Conservation (phyloP, 2,329 filamentous ascomycete genomes). For the Ophiosphaerella herpotricha region DNA sequence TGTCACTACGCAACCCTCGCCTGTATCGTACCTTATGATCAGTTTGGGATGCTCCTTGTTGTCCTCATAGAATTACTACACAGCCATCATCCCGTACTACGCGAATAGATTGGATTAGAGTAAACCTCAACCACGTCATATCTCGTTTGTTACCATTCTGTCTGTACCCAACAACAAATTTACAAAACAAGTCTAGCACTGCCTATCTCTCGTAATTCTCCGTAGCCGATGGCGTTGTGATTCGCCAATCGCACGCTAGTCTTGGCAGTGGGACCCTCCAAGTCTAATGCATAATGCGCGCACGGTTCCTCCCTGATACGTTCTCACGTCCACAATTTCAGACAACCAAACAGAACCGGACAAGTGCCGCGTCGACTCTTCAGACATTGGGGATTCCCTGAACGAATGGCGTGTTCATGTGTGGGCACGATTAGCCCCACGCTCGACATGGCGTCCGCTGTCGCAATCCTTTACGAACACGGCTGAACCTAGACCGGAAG, state of each 20-base stretch:
- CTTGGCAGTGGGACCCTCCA: neutral
- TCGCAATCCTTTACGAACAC: conserved; percentile 7
- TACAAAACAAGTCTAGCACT: neutral
- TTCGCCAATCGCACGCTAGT: conserved; percentile 10
- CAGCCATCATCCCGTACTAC: conserved; percentile 6
- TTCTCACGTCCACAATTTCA: conserved; percentile 1
- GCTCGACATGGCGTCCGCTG: conserved; percentile 10
- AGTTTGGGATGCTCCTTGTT: conserved; percentile 3
- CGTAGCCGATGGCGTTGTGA: conserved; percentile 7
- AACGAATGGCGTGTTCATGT: conserved; percentile 9
- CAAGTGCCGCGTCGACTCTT: conserved; percentile 9
- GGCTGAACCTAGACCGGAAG: conserved; percentile 14
- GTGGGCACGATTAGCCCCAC: conserved; percentile 10
- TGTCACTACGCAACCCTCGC: conserved; percentile 8
- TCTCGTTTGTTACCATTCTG: conserved; percentile 3
- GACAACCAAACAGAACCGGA: conserved; percentile 6
- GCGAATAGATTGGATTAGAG: conserved; percentile 12
- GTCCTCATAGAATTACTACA: conserved; percentile 7
- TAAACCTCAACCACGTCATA: conserved; percentile 6
- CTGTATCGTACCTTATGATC: conserved; percentile 7
- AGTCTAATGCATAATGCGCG: conserved; percentile 3
- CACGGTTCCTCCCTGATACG: conserved; percentile 1
- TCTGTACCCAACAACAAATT: conserved; percentile 2
- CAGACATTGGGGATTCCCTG: conserved; percentile 4
- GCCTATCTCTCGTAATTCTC: conserved; percentile 2